Percentiles rank a stretch among this genome's conserved stretches.
phyloP scores from a whole-genome alignment of 106 monocot genomes.

The Chionographis japonica region DNA sequence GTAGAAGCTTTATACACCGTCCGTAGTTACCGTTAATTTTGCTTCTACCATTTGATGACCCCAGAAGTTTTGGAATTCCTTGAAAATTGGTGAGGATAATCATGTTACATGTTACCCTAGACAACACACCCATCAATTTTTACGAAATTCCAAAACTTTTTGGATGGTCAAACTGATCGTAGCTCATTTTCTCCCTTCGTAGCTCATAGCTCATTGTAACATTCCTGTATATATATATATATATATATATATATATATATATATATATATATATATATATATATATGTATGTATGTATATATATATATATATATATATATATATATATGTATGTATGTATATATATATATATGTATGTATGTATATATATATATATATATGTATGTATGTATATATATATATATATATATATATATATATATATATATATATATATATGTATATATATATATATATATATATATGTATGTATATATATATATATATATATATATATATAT shows the following conservation, averaged over 20 bases:
- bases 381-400: neutral
- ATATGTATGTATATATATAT: neutral
- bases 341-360: neutral
- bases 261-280: neutral
- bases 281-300: neutral
- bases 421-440: neutral
- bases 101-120: too few species aligned
- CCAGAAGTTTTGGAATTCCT: too few species aligned
- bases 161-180: neutral
- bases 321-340: neutral
- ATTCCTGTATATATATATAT: too few species aligned
- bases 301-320: constrained; percentile 2
- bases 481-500: constrained; percentile 9
- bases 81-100: too few species aligned
- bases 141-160: too few species aligned
- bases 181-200: too few species aligned
- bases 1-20: too few species aligned
- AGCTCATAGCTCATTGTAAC: too few species aligned
- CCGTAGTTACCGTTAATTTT: too few species aligned
- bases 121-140: too few species aligned
- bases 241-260: constrained; percentile 2
- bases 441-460: neutral
- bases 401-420: neutral
- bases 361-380: constrained; percentile 1
- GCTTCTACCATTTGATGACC: too few species aligned